Evolutionary conservation across 169 alveolate species (phyloP), one percentile per base, ranked within the genome.

Genomic region (Cryptosporidium sp.): DNA sequence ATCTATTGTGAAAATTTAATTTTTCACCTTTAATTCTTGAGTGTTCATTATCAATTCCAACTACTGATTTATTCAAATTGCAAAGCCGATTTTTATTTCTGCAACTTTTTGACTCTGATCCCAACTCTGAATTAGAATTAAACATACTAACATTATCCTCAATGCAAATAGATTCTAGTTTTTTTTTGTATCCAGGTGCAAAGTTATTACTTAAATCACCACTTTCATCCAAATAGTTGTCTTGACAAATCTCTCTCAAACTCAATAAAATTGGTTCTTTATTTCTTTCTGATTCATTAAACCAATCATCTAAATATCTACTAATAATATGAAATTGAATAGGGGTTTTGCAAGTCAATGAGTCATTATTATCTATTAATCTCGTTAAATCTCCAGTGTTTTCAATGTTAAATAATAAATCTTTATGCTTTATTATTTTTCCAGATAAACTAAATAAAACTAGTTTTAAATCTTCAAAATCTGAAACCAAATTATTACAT

Each of bases 371-470:
- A 31, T 65, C 48, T 37, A 65, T 1, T 41, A 71, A 43, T 33
- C 71, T 33, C 6, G 26, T 31, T 71, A 71, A 26, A 71, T 50
- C 45, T n/a, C 48, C 59, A 48, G 26, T n/a, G 1, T 58, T 10
- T 21, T 73, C 51, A 12, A 73, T 73, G 14, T 52, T 51, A 14
- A 18, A 51, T n/a, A 59, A 7, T 33, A 73, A 51, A 33, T 73
- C 86, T 52, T 73, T 21, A 33, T 33, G 23, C 4, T 31, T 41
- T 21, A 73, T n/a, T 37, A 73, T 73, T 10, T 73, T 23, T 6
- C 86, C 86, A 33, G 39, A 51, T 37, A 73, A 58, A 29, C 55
- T 52, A 41, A 37, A 73, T 37, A 73, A 33, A 52, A 51, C 8
- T 12, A 55, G 0, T 51, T 39, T 59, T 12, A 73, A 33, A 4